Base-by-base conservation (phyloP, 306 rosid genomes). In the Pterocarpus santalinus region DNA sequence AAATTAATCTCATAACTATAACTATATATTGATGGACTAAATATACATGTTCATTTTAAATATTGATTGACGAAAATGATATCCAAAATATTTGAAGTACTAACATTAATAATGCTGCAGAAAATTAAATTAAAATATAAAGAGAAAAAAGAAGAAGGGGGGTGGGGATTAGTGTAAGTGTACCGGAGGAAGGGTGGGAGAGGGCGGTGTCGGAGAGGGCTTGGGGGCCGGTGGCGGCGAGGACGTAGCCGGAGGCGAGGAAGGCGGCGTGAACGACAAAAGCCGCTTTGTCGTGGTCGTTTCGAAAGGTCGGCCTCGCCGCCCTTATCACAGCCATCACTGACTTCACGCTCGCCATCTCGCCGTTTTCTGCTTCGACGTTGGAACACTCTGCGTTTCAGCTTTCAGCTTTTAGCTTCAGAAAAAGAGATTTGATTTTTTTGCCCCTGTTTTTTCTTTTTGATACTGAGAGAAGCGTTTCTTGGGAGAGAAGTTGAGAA, bases 291-390 rank as follows among this genome's bases (percentile, higher is more conserved):
- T 95, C 98, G 83, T 80, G 7, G 47, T 84, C 67, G 80, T 90
- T 90, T 65, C 95, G 91, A 55, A 95, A 95, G 55, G 83, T 81
- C 16, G 99, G 94, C 79, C 98, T 86, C 2, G 92, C 74, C 4
- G 99, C 93, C 88, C 99, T 88, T 78, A 95, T 93, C 61, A 95
- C 94, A 2, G 93, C 96, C 80, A 95, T 87, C 56, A 91, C 95
- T 44, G 90, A 72, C 72, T 87, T 92, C n/a, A 87, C 94, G 16
- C 1, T 87, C 2, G 90, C 90, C 98, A 95, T 94, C 28, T 22
- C 28, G 65, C 55, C 32, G 60, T 7, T 82, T 66, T 0, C 13
- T 55, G 61, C 8, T 55, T 55, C 30, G 0, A 16, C 7, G 28
- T 5, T 5, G 8, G 22, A 6, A 1, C 30, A n/a, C 61, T 3